Conservation (phyloP, 1,284 basidiomycete genomes). For the Tremellales sp. region DNA sequence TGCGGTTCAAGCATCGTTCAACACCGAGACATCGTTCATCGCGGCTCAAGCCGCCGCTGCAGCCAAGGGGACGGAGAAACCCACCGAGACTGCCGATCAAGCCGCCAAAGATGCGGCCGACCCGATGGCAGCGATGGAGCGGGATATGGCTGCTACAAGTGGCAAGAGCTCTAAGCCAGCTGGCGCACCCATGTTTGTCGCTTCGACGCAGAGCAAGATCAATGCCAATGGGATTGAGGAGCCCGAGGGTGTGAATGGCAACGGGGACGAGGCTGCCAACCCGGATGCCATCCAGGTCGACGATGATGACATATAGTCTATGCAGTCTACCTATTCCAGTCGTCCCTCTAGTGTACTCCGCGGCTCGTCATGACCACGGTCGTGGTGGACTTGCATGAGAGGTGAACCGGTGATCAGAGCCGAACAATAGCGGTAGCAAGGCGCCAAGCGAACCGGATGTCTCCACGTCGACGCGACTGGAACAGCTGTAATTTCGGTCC, state of each 20-base stretch:
- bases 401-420: too few species aligned
- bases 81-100: slow-evolving; percentile 33
- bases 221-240: slow-evolving; percentile 30
- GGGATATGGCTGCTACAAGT: slow-evolving; percentile 64
- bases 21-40: slow-evolving; percentile 82
- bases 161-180: slow-evolving; percentile 48
- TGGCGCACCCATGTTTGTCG: slow-evolving; percentile 61
- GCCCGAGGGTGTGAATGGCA: slow-evolving; percentile 23
- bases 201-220: slow-evolving; percentile 51
- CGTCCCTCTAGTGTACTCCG: too few species aligned
- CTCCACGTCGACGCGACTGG: not conserved
- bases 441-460: not conserved
- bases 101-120: slow-evolving; percentile 52
- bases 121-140: slow-evolving; percentile 56
- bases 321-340: too few species aligned
- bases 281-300: slow-evolving; percentile 48
- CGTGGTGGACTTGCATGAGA: too few species aligned
- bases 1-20: slow-evolving; percentile 96
- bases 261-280: slow-evolving; percentile 29
- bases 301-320: slow-evolving; percentile 42
- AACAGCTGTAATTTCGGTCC: not conserved
- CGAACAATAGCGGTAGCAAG: not conserved
- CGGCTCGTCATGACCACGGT: too few species aligned
- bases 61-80: slow-evolving; percentile 41
- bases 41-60: slow-evolving; percentile 77